Evolutionary conservation across 306 rosid species (phyloP).

Genomic region (Comarum palustre): DNA sequence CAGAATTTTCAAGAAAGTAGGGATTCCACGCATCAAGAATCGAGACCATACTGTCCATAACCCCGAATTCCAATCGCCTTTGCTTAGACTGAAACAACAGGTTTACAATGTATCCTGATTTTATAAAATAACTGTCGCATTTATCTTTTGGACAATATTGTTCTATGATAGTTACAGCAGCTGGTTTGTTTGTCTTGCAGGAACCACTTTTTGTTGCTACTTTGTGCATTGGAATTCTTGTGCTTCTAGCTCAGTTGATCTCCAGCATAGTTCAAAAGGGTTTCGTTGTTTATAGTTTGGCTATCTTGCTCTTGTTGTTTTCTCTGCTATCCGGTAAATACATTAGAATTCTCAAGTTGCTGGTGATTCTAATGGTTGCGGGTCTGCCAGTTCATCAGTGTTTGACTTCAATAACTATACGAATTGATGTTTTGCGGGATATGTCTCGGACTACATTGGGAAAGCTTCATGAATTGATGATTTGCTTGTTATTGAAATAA

Average conservation of each 20-base stretch:
- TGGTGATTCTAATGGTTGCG: slow-evolving; percentile 9
- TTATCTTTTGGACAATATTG: neutral
- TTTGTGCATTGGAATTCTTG: slow-evolving; percentile 27
- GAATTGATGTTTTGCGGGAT: slow-evolving; percentile 15
- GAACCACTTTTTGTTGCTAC: slow-evolving; percentile 17
- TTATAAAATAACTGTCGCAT: neutral
- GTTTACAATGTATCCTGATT: slow-evolving; percentile 11
- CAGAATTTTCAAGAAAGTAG: slow-evolving; percentile 30
- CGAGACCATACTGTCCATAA: neutral
- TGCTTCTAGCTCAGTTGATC: slow-evolving; percentile 10
- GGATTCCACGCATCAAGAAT: slow-evolving; percentile 2
- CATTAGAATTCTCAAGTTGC: slow-evolving; percentile 23
- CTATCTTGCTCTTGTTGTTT: slow-evolving; percentile 6
- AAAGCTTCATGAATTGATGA: neutral
- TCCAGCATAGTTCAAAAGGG: slow-evolving; percentile 10
- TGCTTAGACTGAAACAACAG: neutral
- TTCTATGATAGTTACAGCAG: neutral
- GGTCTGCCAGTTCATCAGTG: slow-evolving; percentile 13
- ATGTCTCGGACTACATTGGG: neutral
- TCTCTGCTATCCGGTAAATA: slow-evolving; percentile 24
- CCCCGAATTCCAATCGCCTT: slow-evolving; percentile 9
- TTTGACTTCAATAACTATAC: slow-evolving; percentile 16
- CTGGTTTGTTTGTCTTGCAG: slow-evolving; percentile 21
- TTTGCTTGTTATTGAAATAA: neutral
- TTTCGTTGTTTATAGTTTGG: slow-evolving; percentile 5